Conservation (phyloP, 441 rosid species). For the Macaranga tanarius region DNA sequence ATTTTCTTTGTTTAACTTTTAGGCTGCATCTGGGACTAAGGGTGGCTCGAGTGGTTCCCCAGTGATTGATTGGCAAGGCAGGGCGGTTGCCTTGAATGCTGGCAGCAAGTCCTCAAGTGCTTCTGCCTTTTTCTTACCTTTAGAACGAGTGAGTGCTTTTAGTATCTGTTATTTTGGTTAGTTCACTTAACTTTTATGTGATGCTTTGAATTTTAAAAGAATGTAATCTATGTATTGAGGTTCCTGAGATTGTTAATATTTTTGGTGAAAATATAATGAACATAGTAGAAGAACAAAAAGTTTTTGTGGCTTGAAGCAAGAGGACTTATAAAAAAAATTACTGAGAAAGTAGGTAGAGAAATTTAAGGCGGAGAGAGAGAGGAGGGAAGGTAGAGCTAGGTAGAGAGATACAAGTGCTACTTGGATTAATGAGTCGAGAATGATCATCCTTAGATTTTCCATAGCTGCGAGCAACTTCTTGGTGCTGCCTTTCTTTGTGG, state of each 20-base stretch:
- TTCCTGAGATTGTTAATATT: background rate
- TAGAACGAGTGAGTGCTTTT: slow-evolving; percentile 67
- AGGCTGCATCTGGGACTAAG: slow-evolving; percentile 99
- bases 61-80: slow-evolving; percentile 96
- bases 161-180: background rate
- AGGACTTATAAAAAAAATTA: background rate
- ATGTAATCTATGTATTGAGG: background rate
- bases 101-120: slow-evolving; percentile 97
- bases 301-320: background rate
- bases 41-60: slow-evolving; percentile 99
- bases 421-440: background rate
- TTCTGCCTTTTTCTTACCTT: slow-evolving; percentile 91
- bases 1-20: slow-evolving; percentile 14
- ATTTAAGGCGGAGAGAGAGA: background rate
- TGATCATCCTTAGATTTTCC: background rate
- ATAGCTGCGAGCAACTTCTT: background rate
- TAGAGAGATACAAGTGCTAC: background rate
- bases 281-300: background rate
- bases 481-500: background rate
- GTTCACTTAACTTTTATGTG: background rate
- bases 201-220: background rate
- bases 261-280: background rate
- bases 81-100: slow-evolving; percentile 98
- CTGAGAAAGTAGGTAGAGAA: background rate
- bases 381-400: background rate